A percentile compares a stretch with the other conserved stretches of the same genome.
Conservation (phyloP, 495 filamentous ascomycete genomes). For the Aspergillus funiculosus region DNA sequence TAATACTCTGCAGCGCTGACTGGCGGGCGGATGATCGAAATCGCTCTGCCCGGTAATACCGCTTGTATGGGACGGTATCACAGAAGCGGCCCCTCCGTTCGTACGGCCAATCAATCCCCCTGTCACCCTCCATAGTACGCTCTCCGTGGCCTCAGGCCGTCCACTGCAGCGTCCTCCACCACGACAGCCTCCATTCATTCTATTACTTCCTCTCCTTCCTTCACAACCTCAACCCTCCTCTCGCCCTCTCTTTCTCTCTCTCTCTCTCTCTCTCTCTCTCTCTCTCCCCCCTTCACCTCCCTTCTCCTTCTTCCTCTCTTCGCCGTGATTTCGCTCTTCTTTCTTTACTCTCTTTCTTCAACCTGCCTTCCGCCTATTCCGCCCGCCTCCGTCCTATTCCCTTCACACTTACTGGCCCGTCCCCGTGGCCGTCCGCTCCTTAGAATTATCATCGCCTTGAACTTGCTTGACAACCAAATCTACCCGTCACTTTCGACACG, state of each 20-base stretch:
- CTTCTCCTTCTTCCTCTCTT: conserved; percentile 25
- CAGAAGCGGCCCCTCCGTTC: conserved; percentile 12
- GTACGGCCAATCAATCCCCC: too few species aligned
- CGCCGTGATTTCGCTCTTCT: conserved; percentile 24
- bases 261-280: conserved; percentile 5
- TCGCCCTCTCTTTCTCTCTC: conserved; percentile 9
- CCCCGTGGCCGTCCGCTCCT: conserved; percentile 47
- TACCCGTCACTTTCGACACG: conserved; percentile 4
- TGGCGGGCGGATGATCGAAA: conserved; percentile 16
- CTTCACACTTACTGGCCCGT: conserved; percentile 28
- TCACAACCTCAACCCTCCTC: conserved; percentile 19
- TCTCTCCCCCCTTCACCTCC: conserved; percentile 16
- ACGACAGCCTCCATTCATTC: conserved; percentile 11
- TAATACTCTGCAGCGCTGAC: conserved; percentile 8
- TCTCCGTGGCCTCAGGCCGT: conserved; percentile 13
- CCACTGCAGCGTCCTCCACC: conserved; percentile 9
- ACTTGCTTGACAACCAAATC: conserved; percentile 10
- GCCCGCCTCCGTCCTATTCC: conserved; percentile 9
- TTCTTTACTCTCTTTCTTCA: conserved; percentile 12
- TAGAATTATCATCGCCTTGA: conserved; percentile 22
- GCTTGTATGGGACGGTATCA: conserved; percentile 12
- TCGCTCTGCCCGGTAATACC: conserved; percentile 17
- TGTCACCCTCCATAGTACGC: conserved; percentile 5
- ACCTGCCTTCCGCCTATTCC: conserved; percentile 21
- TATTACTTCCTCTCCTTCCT: conserved; percentile 16